Conservation (phyloP, 495 filamentous ascomycete species). For the Aspergillus taichungensis region DNA sequence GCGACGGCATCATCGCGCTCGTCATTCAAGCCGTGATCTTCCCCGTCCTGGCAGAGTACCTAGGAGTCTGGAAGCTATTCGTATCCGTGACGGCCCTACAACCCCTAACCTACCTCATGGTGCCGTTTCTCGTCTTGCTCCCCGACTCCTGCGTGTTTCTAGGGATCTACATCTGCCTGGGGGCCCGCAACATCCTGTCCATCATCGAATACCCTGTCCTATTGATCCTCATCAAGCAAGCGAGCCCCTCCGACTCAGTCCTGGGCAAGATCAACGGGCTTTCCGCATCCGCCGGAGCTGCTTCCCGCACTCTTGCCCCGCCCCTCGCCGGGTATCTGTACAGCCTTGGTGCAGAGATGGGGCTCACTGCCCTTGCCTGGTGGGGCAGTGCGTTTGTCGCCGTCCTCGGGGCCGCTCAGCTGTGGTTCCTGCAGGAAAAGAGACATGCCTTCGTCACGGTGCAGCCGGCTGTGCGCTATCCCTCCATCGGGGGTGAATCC, state of each 20-base stretch:
- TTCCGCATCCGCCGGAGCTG: slow-evolving; percentile 69
- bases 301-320: slow-evolving; percentile 66
- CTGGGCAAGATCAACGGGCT: slow-evolving; percentile 77
- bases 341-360: slow-evolving; percentile 52
- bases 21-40: slow-evolving; percentile 72
- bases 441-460: slow-evolving; percentile 32
- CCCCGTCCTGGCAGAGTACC: slow-evolving; percentile 55
- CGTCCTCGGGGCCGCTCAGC: slow-evolving; percentile 56
- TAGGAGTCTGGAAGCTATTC: slow-evolving; percentile 71
- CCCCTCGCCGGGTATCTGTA: slow-evolving; percentile 71
- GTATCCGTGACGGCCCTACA: slow-evolving; percentile 65
- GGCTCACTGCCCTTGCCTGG: slow-evolving; percentile 71
- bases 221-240: slow-evolving; percentile 77
- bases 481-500: slow-evolving; percentile 16
- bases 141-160: slow-evolving; percentile 48
- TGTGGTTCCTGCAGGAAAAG: slow-evolving; percentile 53
- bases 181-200: slow-evolving; percentile 63
- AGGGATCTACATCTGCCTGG: slow-evolving; percentile 65
- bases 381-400: slow-evolving; percentile 67
- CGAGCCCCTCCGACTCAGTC: slow-evolving; percentile 54
- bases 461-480: slow-evolving; percentile 21
- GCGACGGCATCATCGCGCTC: slow-evolving; percentile 71
- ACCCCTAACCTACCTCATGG: slow-evolving; percentile 65
- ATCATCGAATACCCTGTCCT: slow-evolving; percentile 73
- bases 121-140: slow-evolving; percentile 59